Evolutionary conservation across 352 stramenopile genomes (phyloP), one percentile per base, ranked within the genome.

Genomic region (Hyaloperonospora arabidopsidis): DNA sequence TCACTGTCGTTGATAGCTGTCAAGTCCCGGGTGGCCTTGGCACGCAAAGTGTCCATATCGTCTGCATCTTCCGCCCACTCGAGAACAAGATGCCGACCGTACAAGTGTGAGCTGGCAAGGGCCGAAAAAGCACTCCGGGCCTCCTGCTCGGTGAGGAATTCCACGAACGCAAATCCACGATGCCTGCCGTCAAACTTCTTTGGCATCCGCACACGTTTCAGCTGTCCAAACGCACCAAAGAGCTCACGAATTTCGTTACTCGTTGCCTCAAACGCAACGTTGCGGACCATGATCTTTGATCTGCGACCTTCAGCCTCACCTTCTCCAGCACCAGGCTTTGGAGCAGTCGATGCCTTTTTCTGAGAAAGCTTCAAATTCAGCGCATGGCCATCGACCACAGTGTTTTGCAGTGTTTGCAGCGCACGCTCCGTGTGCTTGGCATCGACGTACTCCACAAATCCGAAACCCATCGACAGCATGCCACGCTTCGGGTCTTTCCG

Each of bases 151-250:
- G 95, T 98, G 21, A 97, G 57, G 59, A 98, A 99, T 59, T 99
- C 96, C 43, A 99, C 91, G 65, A 99, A 99, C 15, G 95, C 97
- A 69, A 99, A 99, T 46, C 83, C 97, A 53, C 97, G 95, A 72
- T 98, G 93, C 47, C 76, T 82, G 45, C 96, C 96, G 72, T 99
- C 96, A 62, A 98, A 98, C 67, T 99, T 98, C 73, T 98, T 98
- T 22, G 97, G 97, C 59, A 99, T 89, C 17, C 96, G 92, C 48
- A 99, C 89, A 46, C 86, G 96, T 65, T 98, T 98, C 32, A 99
- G 76, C 67, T 98, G 89, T 6, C 97, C 97, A 59, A 98, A 99
- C 4, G 87, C 87, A 19, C 79, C 93, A 70, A 99, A 99, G 13
- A 99, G 79, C 72, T 98, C 85, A 8, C 96, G 81, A 40, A 99